Base-by-base conservation (phyloP, 331 rosid species). In the Malus hybrid region DNA sequence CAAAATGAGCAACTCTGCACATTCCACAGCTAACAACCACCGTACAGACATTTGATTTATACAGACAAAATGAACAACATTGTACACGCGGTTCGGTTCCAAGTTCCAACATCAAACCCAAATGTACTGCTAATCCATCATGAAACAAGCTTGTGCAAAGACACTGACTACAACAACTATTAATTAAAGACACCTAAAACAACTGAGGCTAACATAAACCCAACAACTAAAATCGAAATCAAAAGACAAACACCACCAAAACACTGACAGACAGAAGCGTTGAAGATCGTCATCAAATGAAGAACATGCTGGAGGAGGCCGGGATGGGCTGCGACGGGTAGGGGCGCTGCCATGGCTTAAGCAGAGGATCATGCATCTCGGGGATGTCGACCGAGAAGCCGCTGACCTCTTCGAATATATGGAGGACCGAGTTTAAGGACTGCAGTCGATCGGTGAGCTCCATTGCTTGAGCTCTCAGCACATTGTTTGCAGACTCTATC, bases 401-500 rank as follows among this genome's bases (percentile, higher is more conserved):
- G 33, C 88, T 86, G 29, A 90, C 90, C 27, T 92, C 99, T 36
- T 89, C 96, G 5, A 90, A 91, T 7, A 87, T 78, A 67, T 90
- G 89, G 32, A 92, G 87, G 44, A 95, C 87, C 1, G 97, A 89
- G 80, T 88, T 88, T 70, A 95, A 66, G 46, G 87, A 95, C 3
- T 85, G 89, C 68, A 95, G 76, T 3, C 97, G 93, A 42, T 95
- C 96, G 0, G 93, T 74, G 7, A 95, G 76, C 66, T 95, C 99
- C 84, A 66, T 80, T 0, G 76, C 81, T 64, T 82, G 97, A 42
- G 96, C 96, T 71, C 89, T 88, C 57, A 92, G 77, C 62, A 95
- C 85, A 27, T 83, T 70, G 81, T 90, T 95, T 10, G 70, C 78
- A 0, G 96, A 84, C 59, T 90, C 96, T 1, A 75, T 75, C 39